These are phyloP conservation scores for Ustilago xerochloae DNA, from an alignment of 1,284 basidiomycete species.

Conservation along the genomic window DNA sequence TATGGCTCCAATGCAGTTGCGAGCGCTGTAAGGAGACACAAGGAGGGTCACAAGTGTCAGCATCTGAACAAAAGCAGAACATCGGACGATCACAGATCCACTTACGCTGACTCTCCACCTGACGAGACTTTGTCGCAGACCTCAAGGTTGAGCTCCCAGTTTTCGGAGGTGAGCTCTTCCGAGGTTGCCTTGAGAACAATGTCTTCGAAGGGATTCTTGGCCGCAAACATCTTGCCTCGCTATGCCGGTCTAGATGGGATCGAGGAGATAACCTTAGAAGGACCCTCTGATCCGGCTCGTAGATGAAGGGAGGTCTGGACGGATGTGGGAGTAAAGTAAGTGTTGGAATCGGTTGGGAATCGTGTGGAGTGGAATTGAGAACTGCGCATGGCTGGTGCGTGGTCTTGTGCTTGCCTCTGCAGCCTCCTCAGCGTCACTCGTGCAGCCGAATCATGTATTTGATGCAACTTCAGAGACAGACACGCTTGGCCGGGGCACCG, in stretches of 20 bases:
- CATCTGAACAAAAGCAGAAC: background rate
- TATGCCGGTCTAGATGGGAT: background rate
- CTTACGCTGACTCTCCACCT: constrained; percentile 74
- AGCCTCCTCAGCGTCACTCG: constrained; percentile 9
- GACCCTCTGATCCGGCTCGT: background rate
- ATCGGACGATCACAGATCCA: background rate
- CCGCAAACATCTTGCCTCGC: constrained; percentile 60
- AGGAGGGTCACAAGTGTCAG: background rate
- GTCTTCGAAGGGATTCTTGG: constrained; percentile 87
- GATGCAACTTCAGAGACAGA: background rate
- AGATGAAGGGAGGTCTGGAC: background rate
- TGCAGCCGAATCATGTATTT: constrained; percentile 1
- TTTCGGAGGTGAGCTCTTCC: constrained; percentile 91
- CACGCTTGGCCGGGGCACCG: constrained; percentile 5
- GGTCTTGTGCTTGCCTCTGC: constrained; percentile 10
- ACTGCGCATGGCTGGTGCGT: too few species aligned
- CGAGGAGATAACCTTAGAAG: too few species aligned
- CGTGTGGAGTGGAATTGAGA: too few species aligned
- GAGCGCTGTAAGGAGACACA: constrained; percentile 75
- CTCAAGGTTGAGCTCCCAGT: constrained; percentile 94
- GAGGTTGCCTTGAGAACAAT: constrained; percentile 93
- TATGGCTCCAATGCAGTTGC: constrained; percentile 83
- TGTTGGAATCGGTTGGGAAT: too few species aligned
- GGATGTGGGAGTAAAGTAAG: background rate
- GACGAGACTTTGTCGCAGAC: constrained; percentile 96